Evolutionary conservation across 2,329 filamentous ascomycete genomes (phyloP).

Genomic region (Calonectria montana): DNA sequence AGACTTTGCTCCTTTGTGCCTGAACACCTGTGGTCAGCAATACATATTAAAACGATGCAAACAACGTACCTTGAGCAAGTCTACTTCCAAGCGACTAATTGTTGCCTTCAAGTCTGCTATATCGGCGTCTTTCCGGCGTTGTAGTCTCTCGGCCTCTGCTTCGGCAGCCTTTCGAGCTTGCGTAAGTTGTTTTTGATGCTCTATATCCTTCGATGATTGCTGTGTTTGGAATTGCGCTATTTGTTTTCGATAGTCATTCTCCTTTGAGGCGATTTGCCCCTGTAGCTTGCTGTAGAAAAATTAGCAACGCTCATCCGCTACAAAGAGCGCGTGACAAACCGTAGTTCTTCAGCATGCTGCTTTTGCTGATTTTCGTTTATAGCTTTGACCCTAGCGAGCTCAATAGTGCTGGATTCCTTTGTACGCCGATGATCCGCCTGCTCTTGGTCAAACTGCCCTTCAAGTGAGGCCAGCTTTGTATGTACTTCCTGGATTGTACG

Average conservation of each 20-base stretch:
- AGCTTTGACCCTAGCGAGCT: slow-evolving; percentile 61
- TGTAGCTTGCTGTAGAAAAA: slow-evolving; percentile 44
- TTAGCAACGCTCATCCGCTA: slow-evolving; percentile 26
- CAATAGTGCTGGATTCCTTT: slow-evolving; percentile 63
- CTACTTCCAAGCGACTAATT: slow-evolving; percentile 71
- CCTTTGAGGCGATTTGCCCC: slow-evolving; percentile 42
- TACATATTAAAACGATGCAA: background rate
- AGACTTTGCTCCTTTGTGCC: slow-evolving; percentile 69
- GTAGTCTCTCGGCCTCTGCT: slow-evolving; percentile 60
- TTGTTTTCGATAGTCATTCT: slow-evolving; percentile 47
- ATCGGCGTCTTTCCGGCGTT: slow-evolving; percentile 67
- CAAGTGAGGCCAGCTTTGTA: slow-evolving; percentile 58
- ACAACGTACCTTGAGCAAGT: slow-evolving; percentile 66
- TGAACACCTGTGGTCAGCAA: slow-evolving; percentile 43
- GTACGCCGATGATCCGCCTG: slow-evolving; percentile 77
- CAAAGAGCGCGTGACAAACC: slow-evolving; percentile 49
- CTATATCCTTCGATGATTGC: slow-evolving; percentile 42
- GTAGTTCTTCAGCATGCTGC: slow-evolving; percentile 75
- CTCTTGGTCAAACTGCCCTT: slow-evolving; percentile 75
- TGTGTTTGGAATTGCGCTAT: slow-evolving; percentile 44
- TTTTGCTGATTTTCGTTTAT: slow-evolving; percentile 78
- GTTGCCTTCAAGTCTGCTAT: slow-evolving; percentile 71
- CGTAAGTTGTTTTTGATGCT: slow-evolving; percentile 57
- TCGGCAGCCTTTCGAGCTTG: slow-evolving; percentile 60
- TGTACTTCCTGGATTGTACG: slow-evolving; percentile 60